Base-by-base conservation (phyloP, 106 monocot species). In the Amphibolis antarctica region DNA sequence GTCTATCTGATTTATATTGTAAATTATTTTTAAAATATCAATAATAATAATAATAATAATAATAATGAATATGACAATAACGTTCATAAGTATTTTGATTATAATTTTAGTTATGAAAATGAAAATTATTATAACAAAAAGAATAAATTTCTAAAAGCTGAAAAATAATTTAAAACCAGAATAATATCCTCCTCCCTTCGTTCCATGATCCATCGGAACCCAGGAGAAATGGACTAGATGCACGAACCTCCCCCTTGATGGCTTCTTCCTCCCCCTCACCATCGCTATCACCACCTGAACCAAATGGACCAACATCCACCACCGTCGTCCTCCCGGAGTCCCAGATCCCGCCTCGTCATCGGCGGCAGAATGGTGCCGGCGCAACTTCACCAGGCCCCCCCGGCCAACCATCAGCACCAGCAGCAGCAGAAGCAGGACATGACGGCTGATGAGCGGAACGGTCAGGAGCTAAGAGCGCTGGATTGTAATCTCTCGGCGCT, bases 401-500 rank as follows among this genome's bases (percentile, higher is more conserved):
- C 4, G 17, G 5, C 24, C 28, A 12, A 47, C 65, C 65, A 9
- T 24, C 68, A 21, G 7, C 26, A 62, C 15, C 30, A 70, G 17
- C 29, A 30, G 23, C 60, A 42, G 55, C 64, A 46, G 23, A 69
- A 59, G 55, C 63, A 46, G 62, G 9, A 44, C 26, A 49, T 55
- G 64, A 22, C 79, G 55, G 54, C 70, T 15, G 82, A 76, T 44
- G 86, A 84, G 61, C 79, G 76, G 31, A 76, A 70, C 47, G 46
- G 54, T 1, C 75, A 59, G 21, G 84, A 98, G 54, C 73, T 96
- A 9, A 69, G 89, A 12, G 85, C 80, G 2, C 3, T 84, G 55
- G 86, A 96, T 59, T 90, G 82, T 59, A 98, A 98, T 43, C 78
- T 98, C 5, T 77, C 85, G 11, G 71, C 90, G 9, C 82, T 98